phyloP scores from a whole-genome alignment of 495 filamentous ascomycete genomes.

The Aspergillus conjunctus region DNA sequence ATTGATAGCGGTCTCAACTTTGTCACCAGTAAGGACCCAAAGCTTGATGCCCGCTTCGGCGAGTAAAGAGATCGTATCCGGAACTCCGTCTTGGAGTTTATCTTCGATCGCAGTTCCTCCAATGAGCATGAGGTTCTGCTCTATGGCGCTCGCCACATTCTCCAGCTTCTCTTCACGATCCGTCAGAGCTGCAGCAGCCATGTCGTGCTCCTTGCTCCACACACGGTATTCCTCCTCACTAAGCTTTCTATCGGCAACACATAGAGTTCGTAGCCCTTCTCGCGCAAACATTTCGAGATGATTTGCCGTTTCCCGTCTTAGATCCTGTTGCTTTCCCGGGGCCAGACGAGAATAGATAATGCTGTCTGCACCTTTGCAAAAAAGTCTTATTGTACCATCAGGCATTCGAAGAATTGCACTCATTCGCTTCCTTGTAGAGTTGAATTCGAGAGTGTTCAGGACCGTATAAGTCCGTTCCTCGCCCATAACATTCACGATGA shows the following conservation, averaged over 20 bases:
- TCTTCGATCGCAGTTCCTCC: constrained; percentile 99
- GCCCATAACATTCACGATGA: constrained; percentile 85
- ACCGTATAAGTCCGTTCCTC: constrained; percentile 81
- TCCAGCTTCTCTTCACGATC: constrained; percentile 95
- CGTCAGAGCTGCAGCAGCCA: constrained; percentile 80
- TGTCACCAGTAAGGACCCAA: constrained; percentile 99
- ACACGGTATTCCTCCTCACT: constrained; percentile 81
- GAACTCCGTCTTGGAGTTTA: constrained; percentile 94
- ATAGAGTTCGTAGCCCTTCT: constrained; percentile 93
- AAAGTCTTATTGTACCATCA: constrained; percentile 85
- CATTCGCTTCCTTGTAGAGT: constrained; percentile 96
- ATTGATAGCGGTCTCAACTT: constrained; percentile 99
- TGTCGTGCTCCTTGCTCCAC: constrained; percentile 86
- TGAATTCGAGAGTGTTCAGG: constrained; percentile 96
- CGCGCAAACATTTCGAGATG: constrained; percentile 96
- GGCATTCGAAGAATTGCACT: constrained; percentile 97
- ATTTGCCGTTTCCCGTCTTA: constrained; percentile 81
- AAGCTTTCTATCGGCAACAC: constrained; percentile 85
- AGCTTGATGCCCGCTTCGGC: constrained; percentile 96
- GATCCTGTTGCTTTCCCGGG: constrained; percentile 80
- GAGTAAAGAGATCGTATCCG: constrained; percentile 91
- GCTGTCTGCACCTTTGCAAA: constrained; percentile 98
- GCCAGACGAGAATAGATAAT: constrained; percentile 93
- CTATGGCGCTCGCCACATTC: constrained; percentile 83
- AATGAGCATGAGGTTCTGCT: constrained; percentile 83